Conservation (phyloP, 1,284 basidiomycete species). For the Papiliotrema flavescens region DNA sequence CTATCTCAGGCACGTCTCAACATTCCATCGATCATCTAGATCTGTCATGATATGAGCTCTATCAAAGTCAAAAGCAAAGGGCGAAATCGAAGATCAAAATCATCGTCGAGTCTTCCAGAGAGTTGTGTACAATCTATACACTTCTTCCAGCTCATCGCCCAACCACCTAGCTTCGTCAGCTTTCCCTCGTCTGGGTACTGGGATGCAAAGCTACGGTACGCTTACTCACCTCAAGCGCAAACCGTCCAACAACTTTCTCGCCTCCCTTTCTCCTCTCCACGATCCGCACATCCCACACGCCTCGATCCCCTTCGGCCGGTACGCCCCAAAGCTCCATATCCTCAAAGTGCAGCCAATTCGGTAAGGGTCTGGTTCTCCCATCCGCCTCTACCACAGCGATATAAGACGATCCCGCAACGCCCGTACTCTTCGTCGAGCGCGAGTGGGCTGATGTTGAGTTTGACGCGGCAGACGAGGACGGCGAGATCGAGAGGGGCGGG, state of each 20-base stretch:
- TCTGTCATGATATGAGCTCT: not conserved
- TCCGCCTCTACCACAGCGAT: conserved; percentile 2
- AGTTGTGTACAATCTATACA: too few relatives aligned
- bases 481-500: conserved; percentile 18
- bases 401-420: conserved; percentile 2
- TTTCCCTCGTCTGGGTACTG: not conserved
- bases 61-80: not conserved
- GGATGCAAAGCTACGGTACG: not conserved
- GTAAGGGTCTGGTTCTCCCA: conserved; percentile 1
- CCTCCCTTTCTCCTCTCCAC: conserved; percentile 9
- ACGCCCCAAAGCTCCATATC: conserved; percentile 23
- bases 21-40: not conserved
- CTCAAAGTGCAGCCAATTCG: conserved; percentile 21
- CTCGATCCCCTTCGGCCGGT: conserved; percentile 12
- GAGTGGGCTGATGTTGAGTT: too few relatives aligned
- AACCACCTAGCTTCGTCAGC: not conserved
- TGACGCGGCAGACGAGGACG: conserved; percentile 18
- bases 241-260: conserved; percentile 9
- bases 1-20: too few relatives aligned
- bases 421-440: not conserved
- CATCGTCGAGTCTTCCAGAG: too few relatives aligned
- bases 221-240: conserved; percentile 8
- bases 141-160: not conserved
- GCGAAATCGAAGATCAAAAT: not conserved
- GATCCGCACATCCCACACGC: conserved; percentile 13